A percentile compares a stretch with the other conserved stretches of the same genome.
phyloP scores from a whole-genome alignment of 441 rosid genomes.

The Populus hybrid region DNA sequence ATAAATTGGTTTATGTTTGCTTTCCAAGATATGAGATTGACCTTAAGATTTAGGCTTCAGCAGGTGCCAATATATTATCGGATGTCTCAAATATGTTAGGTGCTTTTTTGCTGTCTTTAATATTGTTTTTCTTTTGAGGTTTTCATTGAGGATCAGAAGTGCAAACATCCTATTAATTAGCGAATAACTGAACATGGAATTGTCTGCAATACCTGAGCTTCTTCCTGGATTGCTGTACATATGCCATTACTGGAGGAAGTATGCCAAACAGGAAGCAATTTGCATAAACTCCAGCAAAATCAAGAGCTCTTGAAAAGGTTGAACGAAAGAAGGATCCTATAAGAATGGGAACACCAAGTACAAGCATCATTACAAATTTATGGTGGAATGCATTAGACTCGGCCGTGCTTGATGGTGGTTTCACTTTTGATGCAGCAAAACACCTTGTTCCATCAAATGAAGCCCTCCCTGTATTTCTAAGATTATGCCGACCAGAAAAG shows the following conservation, averaged over 20 bases:
- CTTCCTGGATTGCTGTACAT: conserved; percentile 66
- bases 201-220: conserved; percentile 63
- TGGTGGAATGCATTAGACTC: conserved; percentile 25
- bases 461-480: conserved; percentile 44
- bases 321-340: conserved; percentile 75
- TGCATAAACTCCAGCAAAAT: conserved; percentile 86
- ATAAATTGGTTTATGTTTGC: not conserved
- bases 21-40: not conserved
- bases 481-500: conserved; percentile 28
- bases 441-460: conserved; percentile 33
- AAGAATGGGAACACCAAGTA: conserved; percentile 60
- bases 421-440: conserved; percentile 23
- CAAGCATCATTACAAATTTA: conserved; percentile 40
- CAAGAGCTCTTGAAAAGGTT: conserved; percentile 73
- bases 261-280: conserved; percentile 90
- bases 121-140: not conserved
- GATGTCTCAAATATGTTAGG: not conserved
- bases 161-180: not conserved
- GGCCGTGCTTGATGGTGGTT: conserved; percentile 14
- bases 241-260: conserved; percentile 89
- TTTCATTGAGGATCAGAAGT: not conserved
- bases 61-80: not conserved
- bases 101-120: not conserved
- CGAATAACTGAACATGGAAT: not conserved
- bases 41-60: not conserved